Base-by-base conservation (phyloP, 257 asterid genomes). In the Plantago ovata region DNA sequence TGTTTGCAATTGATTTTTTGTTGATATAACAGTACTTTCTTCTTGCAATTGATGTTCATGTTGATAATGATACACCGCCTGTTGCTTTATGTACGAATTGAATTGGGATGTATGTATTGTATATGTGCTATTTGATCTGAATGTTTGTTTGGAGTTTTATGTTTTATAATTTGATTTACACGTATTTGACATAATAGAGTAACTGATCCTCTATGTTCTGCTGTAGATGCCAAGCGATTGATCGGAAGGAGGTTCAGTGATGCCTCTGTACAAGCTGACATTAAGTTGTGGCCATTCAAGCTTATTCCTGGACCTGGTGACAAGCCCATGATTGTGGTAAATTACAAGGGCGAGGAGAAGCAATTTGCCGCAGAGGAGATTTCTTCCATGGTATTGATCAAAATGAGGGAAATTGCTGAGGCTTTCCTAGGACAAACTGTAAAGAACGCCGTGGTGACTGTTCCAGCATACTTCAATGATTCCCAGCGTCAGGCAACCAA, bases 351-450 rank as follows among this genome's bases (percentile, higher is more conserved):
- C 20, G 85, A 75, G 23, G 85, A 79, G 9, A 79, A 79, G 69
- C 77, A 69, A 15, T 79, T 79, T 63, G 81, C 84, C 3, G 84
- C 81, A n/a, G 84, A 79, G 60, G 84, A 75, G 53, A 79, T 79
- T 39, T 75, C 82, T 13, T 79, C 85, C 57, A 79, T 75, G 85
- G 85, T 79, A 36, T 51, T 79, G 64, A 72, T 79, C 24, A 79
- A 79, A 66, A 79, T 79, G 85, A 66, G 73, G 57, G 85, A 79
- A 59, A 79, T 79, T 67, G 85, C 82, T 0, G 82, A 75, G 67
- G 85, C 85, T 0, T 75, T 40, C 58, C 79, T 79, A 38, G 85
- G 85, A 43, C 63, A 73, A 38, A 24, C 69, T 1, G 52, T 75
- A 4, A 75, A 79, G 73, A 79, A 79, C 22, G 85, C 79, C 12